These are phyloP conservation scores for Leccinum proximum DNA, from an alignment of 1,284 basidiomycete species.

Conservation along the genomic window DNA sequence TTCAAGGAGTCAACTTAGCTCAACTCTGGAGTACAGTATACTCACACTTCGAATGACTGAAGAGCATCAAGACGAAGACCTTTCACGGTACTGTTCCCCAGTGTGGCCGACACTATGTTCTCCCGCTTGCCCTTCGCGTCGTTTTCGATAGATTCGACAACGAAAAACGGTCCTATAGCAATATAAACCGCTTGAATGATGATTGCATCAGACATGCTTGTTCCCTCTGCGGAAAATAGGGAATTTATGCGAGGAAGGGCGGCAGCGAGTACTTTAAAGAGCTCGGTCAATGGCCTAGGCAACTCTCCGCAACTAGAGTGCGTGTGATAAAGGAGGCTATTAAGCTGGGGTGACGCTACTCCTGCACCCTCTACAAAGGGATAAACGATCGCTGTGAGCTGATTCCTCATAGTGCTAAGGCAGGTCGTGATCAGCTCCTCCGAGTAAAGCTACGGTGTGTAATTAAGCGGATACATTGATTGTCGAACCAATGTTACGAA, in stretches of 20 bases:
- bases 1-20: conserved; percentile 29
- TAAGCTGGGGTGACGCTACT: conserved; percentile 47
- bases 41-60: conserved; percentile 81
- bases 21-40: conserved; percentile 9
- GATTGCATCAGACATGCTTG: conserved; percentile 83
- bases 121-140: conserved; percentile 54
- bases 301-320: conserved; percentile 39
- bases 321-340: conserved; percentile 47
- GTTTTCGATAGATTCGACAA: conserved; percentile 59
- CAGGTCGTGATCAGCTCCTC: conserved; percentile 88
- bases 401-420: conserved; percentile 74
- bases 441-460: conserved; percentile 67
- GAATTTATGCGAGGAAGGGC: conserved; percentile 67
- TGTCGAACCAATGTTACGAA: conserved; percentile 31
- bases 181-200: conserved; percentile 92
- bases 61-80: conserved; percentile 75
- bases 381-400: conserved; percentile 78
- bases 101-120: conserved; percentile 53
- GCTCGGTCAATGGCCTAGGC: conserved; percentile 57
- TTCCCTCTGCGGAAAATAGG: conserved; percentile 62
- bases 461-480: conserved; percentile 8
- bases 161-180: conserved; percentile 90
- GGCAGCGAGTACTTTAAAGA: conserved; percentile 64
- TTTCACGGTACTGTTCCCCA: conserved; percentile 76
- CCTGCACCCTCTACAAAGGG: conserved; percentile 82